Conservation (phyloP, 2,329 filamentous ascomycete species). For the Apiospora pterosperma region DNA sequence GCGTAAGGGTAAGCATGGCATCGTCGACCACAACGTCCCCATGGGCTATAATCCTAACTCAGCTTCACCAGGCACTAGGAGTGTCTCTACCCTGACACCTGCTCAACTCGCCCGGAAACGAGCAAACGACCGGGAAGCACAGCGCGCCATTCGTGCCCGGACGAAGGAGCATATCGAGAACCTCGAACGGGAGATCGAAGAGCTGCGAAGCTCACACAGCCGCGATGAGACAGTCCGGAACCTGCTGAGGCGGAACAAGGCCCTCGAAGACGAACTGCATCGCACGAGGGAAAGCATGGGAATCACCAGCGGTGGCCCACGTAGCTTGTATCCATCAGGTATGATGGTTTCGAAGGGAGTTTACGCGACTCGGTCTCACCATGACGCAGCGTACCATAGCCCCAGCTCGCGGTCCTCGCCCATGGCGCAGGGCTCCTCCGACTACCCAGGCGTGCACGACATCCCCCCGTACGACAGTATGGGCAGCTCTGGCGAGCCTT, state of each 20-base stretch:
- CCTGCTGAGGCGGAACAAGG: slow-evolving; percentile 48
- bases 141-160: slow-evolving; percentile 80
- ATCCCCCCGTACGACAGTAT: slow-evolving; percentile 37
- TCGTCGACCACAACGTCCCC: neutral
- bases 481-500: slow-evolving; percentile 42
- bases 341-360: slow-evolving; percentile 7
- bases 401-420: slow-evolving; percentile 43
- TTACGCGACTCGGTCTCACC: slow-evolving; percentile 2
- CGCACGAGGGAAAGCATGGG: slow-evolving; percentile 43
- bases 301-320: slow-evolving; percentile 28
- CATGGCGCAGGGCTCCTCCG: slow-evolving; percentile 36
- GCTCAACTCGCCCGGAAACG: slow-evolving; percentile 87
- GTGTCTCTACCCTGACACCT: slow-evolving; percentile 82
- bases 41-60: slow-evolving; percentile 5
- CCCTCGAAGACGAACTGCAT: slow-evolving; percentile 50
- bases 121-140: slow-evolving; percentile 87
- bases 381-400: slow-evolving; percentile 19
- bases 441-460: slow-evolving; percentile 41
- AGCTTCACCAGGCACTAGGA: slow-evolving; percentile 55
- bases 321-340: slow-evolving; percentile 24
- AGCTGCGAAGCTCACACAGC: slow-evolving; percentile 54
- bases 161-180: slow-evolving; percentile 83
- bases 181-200: slow-evolving; percentile 71
- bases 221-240: slow-evolving; percentile 50
- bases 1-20: slow-evolving; percentile 25